Conservation (phyloP, 768 basidiomycete species). For the Panus rudis region DNA sequence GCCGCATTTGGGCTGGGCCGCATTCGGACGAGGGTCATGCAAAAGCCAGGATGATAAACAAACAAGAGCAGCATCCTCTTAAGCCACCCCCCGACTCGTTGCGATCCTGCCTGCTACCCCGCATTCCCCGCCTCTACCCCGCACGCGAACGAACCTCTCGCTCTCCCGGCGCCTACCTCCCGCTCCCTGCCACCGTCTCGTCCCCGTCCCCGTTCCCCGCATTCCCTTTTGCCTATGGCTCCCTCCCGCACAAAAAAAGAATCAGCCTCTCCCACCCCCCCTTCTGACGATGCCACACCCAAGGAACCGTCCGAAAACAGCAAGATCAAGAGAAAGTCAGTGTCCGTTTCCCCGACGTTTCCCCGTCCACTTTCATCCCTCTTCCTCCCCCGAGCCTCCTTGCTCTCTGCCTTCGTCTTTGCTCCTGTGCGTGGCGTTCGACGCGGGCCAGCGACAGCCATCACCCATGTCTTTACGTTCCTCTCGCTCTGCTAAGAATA, state of each 20-base stretch:
- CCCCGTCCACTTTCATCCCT: constrained; percentile 37
- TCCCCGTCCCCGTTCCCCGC: constrained; percentile 14
- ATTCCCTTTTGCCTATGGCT: constrained; percentile 41
- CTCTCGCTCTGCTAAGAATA: constrained; percentile 15
- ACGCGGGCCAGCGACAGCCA: constrained; percentile 4
- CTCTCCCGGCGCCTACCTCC: no score
- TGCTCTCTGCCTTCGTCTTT: neutral
- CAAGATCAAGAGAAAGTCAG: constrained; percentile 78
- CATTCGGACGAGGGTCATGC: constrained; percentile 15
- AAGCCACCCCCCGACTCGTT: constrained; percentile 8
- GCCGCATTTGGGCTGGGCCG: no score
- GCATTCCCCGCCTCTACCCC: no score
- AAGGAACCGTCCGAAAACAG: constrained; percentile 61
- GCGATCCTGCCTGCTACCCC: constrained; percentile 3
- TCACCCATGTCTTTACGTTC: constrained; percentile 12
- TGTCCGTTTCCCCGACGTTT: constrained; percentile 46
- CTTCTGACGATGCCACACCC: constrained; percentile 55
- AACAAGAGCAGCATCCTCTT: constrained; percentile 14
- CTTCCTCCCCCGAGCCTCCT: constrained; percentile 40
- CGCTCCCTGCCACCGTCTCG: no score
- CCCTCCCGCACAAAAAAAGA: constrained; percentile 63
- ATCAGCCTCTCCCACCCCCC: constrained; percentile 50
- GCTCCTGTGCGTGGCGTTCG: neutral
- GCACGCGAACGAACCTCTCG: no score
- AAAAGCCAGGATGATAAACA: constrained; percentile 17